Evolutionary conservation across 2,329 filamentous ascomycete species (phyloP).

Genomic region (Ustulina deusta): DNA sequence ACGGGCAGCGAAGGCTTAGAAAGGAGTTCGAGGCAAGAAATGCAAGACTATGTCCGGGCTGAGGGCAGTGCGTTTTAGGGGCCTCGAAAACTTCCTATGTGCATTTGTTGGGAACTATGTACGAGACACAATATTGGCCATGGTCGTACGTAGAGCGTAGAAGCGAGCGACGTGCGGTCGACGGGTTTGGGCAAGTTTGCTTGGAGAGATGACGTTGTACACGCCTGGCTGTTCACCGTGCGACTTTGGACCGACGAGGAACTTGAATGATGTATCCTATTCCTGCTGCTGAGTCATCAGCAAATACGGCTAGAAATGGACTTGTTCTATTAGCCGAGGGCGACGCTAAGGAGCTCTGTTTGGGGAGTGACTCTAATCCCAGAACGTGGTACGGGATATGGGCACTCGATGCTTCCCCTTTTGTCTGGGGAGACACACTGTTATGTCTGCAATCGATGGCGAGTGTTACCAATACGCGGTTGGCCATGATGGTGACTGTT

Average conservation of each 20-base stretch:
- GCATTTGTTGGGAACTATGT: neutral
- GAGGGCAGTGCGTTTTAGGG: neutral
- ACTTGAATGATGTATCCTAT: no score
- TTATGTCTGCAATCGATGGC: slow-evolving; percentile 12
- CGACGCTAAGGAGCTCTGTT: neutral
- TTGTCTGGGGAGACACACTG: slow-evolving; percentile 9
- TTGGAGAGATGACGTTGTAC: neutral
- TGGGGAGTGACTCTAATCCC: neutral
- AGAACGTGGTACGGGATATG: neutral
- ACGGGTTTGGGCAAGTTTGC: neutral
- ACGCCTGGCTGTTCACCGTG: neutral
- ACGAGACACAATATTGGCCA: neutral
- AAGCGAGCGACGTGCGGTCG: neutral
- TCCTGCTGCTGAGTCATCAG: neutral
- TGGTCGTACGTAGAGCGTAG: neutral
- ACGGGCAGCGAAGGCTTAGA: neutral
- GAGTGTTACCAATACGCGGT: slow-evolving; percentile 4
- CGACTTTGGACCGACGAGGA: no score
- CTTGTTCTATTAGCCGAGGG: neutral
- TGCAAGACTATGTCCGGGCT: no score
- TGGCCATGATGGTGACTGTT: neutral
- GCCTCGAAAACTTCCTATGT: neutral
- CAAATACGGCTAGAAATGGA: neutral
- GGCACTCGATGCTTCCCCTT: neutral
- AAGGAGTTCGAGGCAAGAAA: neutral